A percentile compares a stretch with the other conserved stretches of the same genome.
Conservation (phyloP, 768 basidiomycete genomes). For the Pleurotus djamor region DNA sequence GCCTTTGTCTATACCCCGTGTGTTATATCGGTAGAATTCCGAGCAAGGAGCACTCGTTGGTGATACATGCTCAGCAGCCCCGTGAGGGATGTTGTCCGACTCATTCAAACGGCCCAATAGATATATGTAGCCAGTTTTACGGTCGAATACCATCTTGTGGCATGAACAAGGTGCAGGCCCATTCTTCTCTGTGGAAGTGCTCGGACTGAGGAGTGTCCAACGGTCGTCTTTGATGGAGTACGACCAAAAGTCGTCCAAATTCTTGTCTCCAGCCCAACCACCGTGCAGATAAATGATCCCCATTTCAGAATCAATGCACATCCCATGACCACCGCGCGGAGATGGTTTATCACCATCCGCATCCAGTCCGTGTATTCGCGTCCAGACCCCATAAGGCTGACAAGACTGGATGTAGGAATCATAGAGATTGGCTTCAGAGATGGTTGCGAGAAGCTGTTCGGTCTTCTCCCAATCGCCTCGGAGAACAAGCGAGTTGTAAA, state of each 20-base stretch:
- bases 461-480: slow-evolving; percentile 61
- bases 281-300: slow-evolving; percentile 74
- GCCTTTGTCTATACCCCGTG: slow-evolving; percentile 55
- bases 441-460: slow-evolving; percentile 48
- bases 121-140: slow-evolving; percentile 68
- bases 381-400: slow-evolving; percentile 63
- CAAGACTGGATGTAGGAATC: slow-evolving; percentile 53
- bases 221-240: slow-evolving; percentile 57
- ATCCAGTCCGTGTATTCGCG: slow-evolving; percentile 54
- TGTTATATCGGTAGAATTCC: slow-evolving; percentile 79
- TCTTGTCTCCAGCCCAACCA: slow-evolving; percentile 74
- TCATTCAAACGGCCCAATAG: slow-evolving; percentile 70
- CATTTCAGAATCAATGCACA: slow-evolving; percentile 70
- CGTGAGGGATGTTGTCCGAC: slow-evolving; percentile 29
- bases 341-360: slow-evolving; percentile 65
- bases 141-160: slow-evolving; percentile 82
- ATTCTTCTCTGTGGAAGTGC: slow-evolving; percentile 52
- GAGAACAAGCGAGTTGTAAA: slow-evolving; percentile 65
- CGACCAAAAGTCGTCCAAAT: slow-evolving; percentile 78
- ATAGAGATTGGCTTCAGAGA: slow-evolving; percentile 60
- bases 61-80: slow-evolving; percentile 2
- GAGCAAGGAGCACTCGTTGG: slow-evolving; percentile 42
- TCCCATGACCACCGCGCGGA: slow-evolving; percentile 75
- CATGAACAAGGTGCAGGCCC: slow-evolving; percentile 74
- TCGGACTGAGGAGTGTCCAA: slow-evolving; percentile 61